Base-by-base conservation (phyloP, 2,329 filamentous ascomycete genomes). In the Arthrobotrys conoides region DNA sequence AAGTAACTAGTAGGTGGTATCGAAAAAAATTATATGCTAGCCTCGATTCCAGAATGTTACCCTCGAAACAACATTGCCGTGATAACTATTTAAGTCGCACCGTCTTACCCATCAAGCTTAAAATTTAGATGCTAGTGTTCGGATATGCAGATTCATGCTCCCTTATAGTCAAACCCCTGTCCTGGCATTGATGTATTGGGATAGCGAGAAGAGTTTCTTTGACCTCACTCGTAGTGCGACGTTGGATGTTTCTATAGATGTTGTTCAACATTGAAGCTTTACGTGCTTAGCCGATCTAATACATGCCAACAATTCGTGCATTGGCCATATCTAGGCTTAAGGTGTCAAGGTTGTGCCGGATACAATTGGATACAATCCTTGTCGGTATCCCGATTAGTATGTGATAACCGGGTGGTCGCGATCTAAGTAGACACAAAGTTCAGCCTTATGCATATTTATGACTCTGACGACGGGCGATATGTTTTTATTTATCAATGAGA, bases 341-440 rank as follows among this genome's bases (percentile, higher is more conserved):
- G 55, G 8, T 18, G 18, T 22, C 24, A 20, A 49, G 14, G 46
- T 24, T 12, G 20, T 24, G n/a, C 12, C 16, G n/a, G n/a, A n/a
- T n/a, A n/a, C n/a, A n/a, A n/a, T n/a, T n/a, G 18, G 18, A 38
- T 18, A 22, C n/a, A 18, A 38, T n/a, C 44, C 53, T n/a, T 14
- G 30, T 3, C 18, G 20, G 20, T 36, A 44, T 27, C 14, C 36
- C 36, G 57, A 61, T 18, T 61, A 10, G 36, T 20, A n/a, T 61
- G 5, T 4, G 8, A 36, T 44, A 61, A 16, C n/a, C 55, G 55
- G 55, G 2, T 61, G 38, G 2, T 27, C 5, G 36, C 57, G 33
- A 44, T 38, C 9, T 3, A 44, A n/a, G 14, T 44, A 36, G 20
- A 12, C 57, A 61, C 57, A 61, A 61, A 27, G 57, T 61, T 61